Base-by-base conservation (phyloP, 108 stramenopile species). In the Fragilaria crotonensis region DNA sequence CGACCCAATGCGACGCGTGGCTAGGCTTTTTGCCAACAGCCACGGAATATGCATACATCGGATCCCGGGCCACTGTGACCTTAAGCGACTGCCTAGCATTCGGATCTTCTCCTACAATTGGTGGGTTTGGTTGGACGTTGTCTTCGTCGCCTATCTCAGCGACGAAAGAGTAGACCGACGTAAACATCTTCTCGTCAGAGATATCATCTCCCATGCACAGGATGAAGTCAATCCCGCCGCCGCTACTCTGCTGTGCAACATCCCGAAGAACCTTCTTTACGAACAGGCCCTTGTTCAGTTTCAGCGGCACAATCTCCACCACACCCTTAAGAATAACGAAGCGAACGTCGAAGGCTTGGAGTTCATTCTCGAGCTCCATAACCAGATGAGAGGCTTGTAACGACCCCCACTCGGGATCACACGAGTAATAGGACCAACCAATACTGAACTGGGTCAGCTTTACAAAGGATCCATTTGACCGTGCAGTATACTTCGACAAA, bases 331-430 rank as follows among this genome's bases (percentile, higher is more conserved):
- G 62, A 21, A 87, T 86, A 11, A 85, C 90, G 56, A 98, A 93
- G 30, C 91, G 90, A 33, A 97, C 95, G 66, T 97, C 96, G 58
- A 93, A 93, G 14, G 85, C 64, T 26, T 63, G 73, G 33, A 99
- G 85, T 47, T 93, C 91, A 45, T 68, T 73, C 53, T 94, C 87
- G 20, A 98, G 76, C 62, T 99, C 97, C 30, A 73, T 52, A 14
- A 91, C 91, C 48, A 99, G 68, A 64, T 95, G 79, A 31, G 87
- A 76, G 19, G 97, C 97, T 66, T 98, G 97, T 18, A 94, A 76
- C 2, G 81, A 79, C 7, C 97, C 99, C 97, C 97, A 99, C 57
- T 99, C 99, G 1, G 99, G 99, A 76, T 99, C 99, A 27, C 95
- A 95, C 2, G 92, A 84, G 74, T 96, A 97, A 67, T 97, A 98